Base-by-base conservation (phyloP, 192 early-diverging fungal species). In the Entomortierella chlamydospora region DNA sequence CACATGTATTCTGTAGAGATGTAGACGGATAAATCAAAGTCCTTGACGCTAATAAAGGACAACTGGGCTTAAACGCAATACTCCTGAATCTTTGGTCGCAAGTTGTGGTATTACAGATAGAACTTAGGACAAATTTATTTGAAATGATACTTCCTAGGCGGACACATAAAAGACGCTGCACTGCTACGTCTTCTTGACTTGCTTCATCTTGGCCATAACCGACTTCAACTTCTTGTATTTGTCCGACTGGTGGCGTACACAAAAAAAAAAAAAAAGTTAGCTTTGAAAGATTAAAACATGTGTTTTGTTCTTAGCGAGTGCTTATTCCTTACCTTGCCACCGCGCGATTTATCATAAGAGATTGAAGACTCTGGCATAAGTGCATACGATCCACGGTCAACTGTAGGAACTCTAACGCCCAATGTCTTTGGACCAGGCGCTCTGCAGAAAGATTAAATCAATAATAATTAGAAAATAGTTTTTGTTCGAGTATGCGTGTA, bases 121-220 rank as follows among this genome's bases (percentile, higher is more conserved):
- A n/a, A n/a, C n/a, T n/a, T n/a, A n/a, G n/a, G n/a, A n/a, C n/a
- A 37, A 37, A 37, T 37, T 37, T 37, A 37, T 37, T 37, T 37
- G 10, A 37, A 37, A 10, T 37, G 34, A 37, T 37, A 37, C 28
- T 3, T 29, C 25, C 23, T 4, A 50, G 15, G 15, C 3, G 4
- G n/a, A 30, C 26, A 25, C 54, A 47, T 5, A 17, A 47, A 11
- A 12, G 20, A 47, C 34, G 10, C 34, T 7, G 30, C 15, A 2
- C 30, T 20, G 4, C 47, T 70, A 78, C 10, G 76, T 60, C 51
- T 68, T 61, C 55, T 70, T 79, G 42, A 79, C 37, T 49, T 70
- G 68, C 82, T 83, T 83, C 54, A 72, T 83, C 69, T 78, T 83
- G 50, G 68, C 63, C 82, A 83, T 77, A 28, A 70, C 68, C n/a